Conservation (phyloP, 2,329 filamentous ascomycete species). For the Helotiales sp. region DNA sequence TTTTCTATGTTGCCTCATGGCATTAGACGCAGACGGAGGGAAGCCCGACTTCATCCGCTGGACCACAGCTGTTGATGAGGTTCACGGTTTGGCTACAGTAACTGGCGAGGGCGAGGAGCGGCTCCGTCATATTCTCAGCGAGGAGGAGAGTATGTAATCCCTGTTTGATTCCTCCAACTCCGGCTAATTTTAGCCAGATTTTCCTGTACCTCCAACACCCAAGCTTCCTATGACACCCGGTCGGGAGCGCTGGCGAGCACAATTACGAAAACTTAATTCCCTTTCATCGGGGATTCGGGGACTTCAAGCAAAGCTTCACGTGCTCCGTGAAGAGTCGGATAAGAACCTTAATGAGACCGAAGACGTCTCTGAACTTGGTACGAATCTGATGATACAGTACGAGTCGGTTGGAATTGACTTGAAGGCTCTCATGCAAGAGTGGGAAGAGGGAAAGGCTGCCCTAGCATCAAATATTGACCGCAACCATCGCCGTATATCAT, state of each 20-base stretch:
- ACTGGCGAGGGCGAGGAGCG: constrained; percentile 64
- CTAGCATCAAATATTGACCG: constrained; percentile 80
- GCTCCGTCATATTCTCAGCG: constrained; percentile 68
- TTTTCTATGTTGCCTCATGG: constrained; percentile 84
- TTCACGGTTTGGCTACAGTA: constrained; percentile 62
- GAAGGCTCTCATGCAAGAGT: constrained; percentile 75
- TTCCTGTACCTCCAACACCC: constrained; percentile 55
- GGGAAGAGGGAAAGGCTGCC: constrained; percentile 85
- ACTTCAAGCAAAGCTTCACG: constrained; percentile 90
- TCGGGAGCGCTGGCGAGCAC: constrained; percentile 82
- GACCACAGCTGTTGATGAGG: constrained; percentile 74
- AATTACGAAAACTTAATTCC: constrained; percentile 84
- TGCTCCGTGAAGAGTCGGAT: constrained; percentile 87
- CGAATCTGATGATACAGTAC: constrained; percentile 82
- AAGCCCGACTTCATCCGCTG: constrained; percentile 76
- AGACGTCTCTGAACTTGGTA: constrained; percentile 73
- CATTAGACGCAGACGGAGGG: constrained; percentile 79
- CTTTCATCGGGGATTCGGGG: constrained; percentile 88
- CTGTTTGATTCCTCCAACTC: constrained; percentile 5
- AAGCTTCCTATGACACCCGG: constrained; percentile 65
- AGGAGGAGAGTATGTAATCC: constrained; percentile 70
- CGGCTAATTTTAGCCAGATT: constrained; percentile 43
- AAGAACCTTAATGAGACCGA: constrained; percentile 72
- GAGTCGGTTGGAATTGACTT: constrained; percentile 92
- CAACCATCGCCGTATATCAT: constrained; percentile 70